phyloP scores from a whole-genome alignment of 2,329 filamentous ascomycete genomes.

The Aspergillus pseudotamarii region DNA sequence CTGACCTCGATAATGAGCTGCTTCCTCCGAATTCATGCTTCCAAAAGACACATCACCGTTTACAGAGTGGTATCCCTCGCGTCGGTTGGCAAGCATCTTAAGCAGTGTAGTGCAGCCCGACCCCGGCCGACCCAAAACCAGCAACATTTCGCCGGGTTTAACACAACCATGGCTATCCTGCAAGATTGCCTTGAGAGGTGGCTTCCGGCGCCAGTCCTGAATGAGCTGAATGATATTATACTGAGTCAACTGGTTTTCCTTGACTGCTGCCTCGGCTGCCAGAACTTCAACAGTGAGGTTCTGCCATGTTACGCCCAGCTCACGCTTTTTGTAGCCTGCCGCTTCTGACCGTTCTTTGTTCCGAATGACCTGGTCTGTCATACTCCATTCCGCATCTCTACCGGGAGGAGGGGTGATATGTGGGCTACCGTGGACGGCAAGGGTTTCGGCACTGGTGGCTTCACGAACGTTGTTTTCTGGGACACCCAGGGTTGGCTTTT shows the following conservation, averaged over 20 bases:
- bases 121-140: constrained; percentile 69
- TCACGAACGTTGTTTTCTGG: constrained; percentile 24
- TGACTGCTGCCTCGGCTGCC: constrained; percentile 61
- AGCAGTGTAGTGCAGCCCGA: constrained; percentile 71
- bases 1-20: constrained; percentile 55
- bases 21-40: constrained; percentile 43
- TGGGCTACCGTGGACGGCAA: constrained; percentile 13
- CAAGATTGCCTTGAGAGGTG: constrained; percentile 65
- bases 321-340: constrained; percentile 49
- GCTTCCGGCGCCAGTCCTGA: constrained; percentile 55
- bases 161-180: constrained; percentile 67
- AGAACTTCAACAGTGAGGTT: constrained; percentile 64
- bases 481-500: constrained; percentile 10
- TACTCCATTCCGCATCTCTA: constrained; percentile 46
- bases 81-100: constrained; percentile 67
- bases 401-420: constrained; percentile 15
- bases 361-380: constrained; percentile 52
- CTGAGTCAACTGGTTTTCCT: constrained; percentile 64
- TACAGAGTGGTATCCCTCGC: constrained; percentile 60
- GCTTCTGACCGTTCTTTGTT: constrained; percentile 45
- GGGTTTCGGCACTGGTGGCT: constrained; percentile 25
- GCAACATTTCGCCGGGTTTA: constrained; percentile 72
- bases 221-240: constrained; percentile 56
- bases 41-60: constrained; percentile 62
- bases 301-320: constrained; percentile 58